phyloP scores from a whole-genome alignment of 805 yeast genomes.

The Cephaloascus fragrans region DNA sequence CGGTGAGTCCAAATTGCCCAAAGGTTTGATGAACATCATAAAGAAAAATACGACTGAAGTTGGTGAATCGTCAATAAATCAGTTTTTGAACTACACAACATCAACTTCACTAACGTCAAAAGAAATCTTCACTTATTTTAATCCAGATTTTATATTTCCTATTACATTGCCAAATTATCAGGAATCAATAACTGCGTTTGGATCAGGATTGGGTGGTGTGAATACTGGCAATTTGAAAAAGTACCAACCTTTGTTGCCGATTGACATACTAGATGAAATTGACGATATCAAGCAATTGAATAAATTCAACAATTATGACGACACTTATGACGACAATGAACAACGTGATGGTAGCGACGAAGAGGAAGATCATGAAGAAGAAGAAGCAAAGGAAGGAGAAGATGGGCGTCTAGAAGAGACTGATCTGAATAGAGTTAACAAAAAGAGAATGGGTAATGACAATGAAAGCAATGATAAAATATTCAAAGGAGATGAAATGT shows the following conservation, averaged over 20 bases:
- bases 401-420: conserved; percentile 7
- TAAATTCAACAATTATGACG: conserved; percentile 18
- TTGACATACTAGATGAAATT: conserved; percentile 57
- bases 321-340: conserved; percentile 17
- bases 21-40: conserved; percentile 16
- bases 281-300: conserved; percentile 43
- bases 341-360: conserved; percentile 7
- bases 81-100: conserved; percentile 25
- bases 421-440: too few relatives aligned
- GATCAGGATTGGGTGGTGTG: conserved; percentile 63
- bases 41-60: conserved; percentile 23
- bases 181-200: conserved; percentile 69
- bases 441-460: conserved; percentile 3
- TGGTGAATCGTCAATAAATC: conserved; percentile 20
- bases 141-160: conserved; percentile 41
- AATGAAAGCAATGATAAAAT: conserved; percentile 4
- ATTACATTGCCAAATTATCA: conserved; percentile 62
- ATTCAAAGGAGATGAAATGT: conserved; percentile 38
- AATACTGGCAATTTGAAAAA: conserved; percentile 40
- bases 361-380: conserved; percentile 14
- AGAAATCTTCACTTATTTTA: conserved; percentile 33
- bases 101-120: conserved; percentile 27
- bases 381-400: conserved; percentile 12
- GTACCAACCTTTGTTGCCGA: conserved; percentile 67
- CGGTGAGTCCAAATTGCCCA: conserved; percentile 60